Evolutionary conservation across 805 yeast genomes (phyloP).

Genomic region (Torulaspora franciscae): DNA sequence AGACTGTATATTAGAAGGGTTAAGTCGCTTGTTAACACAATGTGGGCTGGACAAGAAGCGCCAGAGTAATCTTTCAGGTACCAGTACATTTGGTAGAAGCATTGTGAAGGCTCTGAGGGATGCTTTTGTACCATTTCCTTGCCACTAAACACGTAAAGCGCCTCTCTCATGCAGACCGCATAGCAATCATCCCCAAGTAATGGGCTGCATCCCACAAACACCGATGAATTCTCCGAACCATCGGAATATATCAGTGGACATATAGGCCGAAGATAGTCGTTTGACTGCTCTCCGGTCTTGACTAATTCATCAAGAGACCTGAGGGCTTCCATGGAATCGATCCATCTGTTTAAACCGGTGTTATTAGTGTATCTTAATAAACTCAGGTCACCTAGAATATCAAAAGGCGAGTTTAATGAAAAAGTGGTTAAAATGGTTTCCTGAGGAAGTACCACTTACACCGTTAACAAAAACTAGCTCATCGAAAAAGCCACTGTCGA

Average conservation of each 20-base stretch:
- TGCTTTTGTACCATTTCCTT: not conserved
- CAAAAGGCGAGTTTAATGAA: too few species aligned
- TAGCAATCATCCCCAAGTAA: not conserved
- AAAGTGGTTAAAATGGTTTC: too few species aligned
- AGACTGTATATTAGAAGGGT: too few species aligned
- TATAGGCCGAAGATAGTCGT: not conserved
- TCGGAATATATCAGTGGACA: not conserved
- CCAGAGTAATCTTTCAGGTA: conserved; percentile 1
- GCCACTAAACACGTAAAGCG: conserved; percentile 1
- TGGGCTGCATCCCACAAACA: conserved; percentile 4
- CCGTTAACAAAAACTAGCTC: too few species aligned
- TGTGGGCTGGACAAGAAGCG: conserved; percentile 2
- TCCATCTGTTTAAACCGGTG: too few species aligned
- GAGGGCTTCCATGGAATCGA: conserved; percentile 1
- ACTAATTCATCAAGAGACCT: conserved; percentile 1
- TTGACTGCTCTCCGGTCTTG: not conserved
- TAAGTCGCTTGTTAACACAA: too few species aligned
- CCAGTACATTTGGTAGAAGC: conserved; percentile 1
- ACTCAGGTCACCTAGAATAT: too few species aligned
- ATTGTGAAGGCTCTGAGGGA: not conserved
- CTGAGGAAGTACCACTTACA: too few species aligned
- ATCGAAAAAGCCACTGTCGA: too few species aligned
- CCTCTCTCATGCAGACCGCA: conserved; percentile 9
- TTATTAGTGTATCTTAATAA: too few species aligned
- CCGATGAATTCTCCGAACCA: conserved; percentile 1